Conservation (phyloP, 2,329 filamentous ascomycete species). For the Acarospora socialis region DNA sequence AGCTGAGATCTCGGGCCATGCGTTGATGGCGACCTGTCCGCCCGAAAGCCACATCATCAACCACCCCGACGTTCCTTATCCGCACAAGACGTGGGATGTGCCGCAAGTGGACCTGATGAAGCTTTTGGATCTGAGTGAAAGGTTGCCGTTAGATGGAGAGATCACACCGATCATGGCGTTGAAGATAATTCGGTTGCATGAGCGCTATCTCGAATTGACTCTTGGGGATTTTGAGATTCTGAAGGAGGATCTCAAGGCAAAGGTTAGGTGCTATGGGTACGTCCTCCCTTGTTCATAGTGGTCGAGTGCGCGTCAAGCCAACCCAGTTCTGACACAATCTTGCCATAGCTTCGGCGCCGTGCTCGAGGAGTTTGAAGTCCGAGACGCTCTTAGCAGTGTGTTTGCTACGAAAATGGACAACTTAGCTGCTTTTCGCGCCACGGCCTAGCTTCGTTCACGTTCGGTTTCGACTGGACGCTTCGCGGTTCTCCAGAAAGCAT, state of each 20-base stretch:
- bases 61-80: slow-evolving; percentile 41
- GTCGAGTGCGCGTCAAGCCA: background rate
- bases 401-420: slow-evolving; percentile 50
- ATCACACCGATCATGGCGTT: slow-evolving; percentile 95
- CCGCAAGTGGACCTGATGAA: slow-evolving; percentile 63
- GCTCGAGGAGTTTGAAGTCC: slow-evolving; percentile 50
- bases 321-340: slow-evolving; percentile 12
- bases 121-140: slow-evolving; percentile 69
- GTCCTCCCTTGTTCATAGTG: slow-evolving; percentile 22
- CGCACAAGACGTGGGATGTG: slow-evolving; percentile 65
- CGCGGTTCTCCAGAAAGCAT: no score
- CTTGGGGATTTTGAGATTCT: slow-evolving; percentile 56
- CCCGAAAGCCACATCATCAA: slow-evolving; percentile 49
- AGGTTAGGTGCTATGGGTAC: slow-evolving; percentile 86
- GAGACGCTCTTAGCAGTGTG: slow-evolving; percentile 61
- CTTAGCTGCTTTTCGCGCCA: no score
- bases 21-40: slow-evolving; percentile 83
- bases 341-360: slow-evolving; percentile 50
- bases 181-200: slow-evolving; percentile 63
- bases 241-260: slow-evolving; percentile 58
- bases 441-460: no score
- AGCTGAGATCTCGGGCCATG: slow-evolving; percentile 67
- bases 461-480: no score
- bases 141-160: slow-evolving; percentile 71
- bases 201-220: slow-evolving; percentile 51